Evolutionary conservation across 768 basidiomycete species (phyloP).

Genomic region (Auriculariales sp.): DNA sequence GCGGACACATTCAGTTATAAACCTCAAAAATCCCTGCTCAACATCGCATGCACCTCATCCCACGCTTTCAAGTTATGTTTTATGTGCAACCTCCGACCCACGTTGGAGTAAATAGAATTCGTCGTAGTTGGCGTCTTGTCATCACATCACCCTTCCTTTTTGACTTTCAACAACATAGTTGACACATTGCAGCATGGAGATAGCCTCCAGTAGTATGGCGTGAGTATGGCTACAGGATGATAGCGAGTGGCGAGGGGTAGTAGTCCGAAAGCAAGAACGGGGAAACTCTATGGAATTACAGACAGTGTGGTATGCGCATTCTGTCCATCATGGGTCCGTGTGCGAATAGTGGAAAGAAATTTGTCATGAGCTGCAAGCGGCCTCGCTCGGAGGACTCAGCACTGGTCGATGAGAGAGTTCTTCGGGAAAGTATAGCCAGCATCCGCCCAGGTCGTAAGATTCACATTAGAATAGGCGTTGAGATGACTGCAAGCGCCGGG

Average conservation of each 20-base stretch:
- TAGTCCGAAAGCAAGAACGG: no score
- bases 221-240: no score
- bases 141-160: background rate
- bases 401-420: constrained; percentile 44
- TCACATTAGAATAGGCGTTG: constrained; percentile 71
- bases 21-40: background rate
- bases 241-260: no score
- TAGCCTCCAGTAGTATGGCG: no score
- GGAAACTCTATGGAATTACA: no score
- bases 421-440: constrained; percentile 51
- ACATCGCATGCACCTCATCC: background rate
- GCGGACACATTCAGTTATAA: background rate
- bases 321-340: no score
- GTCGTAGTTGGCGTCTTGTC: background rate
- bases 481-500: constrained; percentile 21
- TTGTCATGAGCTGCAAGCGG: no score
- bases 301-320: no score
- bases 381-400: no score
- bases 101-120: background rate
- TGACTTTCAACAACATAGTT: no score
- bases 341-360: no score
- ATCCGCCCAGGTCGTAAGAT: constrained; percentile 59
- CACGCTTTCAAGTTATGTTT: background rate
- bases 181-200: no score
- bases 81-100: background rate